These are phyloP conservation scores for Fusarium sp. DNA, from an alignment of 2,329 filamentous ascomycete species.

Conservation along the genomic window DNA sequence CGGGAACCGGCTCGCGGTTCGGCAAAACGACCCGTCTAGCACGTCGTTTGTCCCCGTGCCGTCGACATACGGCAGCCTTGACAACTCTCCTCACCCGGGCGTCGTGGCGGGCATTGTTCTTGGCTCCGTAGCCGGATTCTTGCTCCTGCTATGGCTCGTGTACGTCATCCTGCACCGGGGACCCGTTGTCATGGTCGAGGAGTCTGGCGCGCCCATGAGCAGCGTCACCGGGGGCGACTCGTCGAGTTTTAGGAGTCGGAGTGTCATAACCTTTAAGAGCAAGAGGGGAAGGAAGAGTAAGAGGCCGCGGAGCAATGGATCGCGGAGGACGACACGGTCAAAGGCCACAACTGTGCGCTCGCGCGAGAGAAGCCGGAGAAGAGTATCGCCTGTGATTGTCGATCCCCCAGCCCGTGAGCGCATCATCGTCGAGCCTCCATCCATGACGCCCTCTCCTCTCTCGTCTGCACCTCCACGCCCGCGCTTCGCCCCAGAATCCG, in stretches of 20 bases:
- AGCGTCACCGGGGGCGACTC: conserved; percentile 35
- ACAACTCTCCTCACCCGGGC: conserved; percentile 57
- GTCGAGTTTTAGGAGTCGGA: conserved; percentile 35
- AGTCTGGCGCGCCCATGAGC: conserved; percentile 35
- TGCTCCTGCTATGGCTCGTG: conserved; percentile 64
- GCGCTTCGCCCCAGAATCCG: conserved; percentile 42
- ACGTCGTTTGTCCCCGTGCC: conserved; percentile 49
- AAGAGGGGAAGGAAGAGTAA: conserved; percentile 32
- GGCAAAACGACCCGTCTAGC: conserved; percentile 33
- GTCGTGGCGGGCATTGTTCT: conserved; percentile 59
- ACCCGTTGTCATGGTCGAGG: conserved; percentile 47
- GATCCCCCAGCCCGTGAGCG: conserved; percentile 23
- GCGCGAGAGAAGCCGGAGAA: conserved; percentile 32
- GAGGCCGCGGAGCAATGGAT: conserved; percentile 26
- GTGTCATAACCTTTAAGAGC: conserved; percentile 34
- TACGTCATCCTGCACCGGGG: conserved; percentile 62
- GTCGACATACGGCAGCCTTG: conserved; percentile 49
- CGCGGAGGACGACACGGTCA: conserved; percentile 34
- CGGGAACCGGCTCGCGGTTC: conserved; percentile 32
- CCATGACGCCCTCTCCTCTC: neutral
- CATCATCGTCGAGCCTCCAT: conserved; percentile 45
- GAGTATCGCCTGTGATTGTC: conserved; percentile 36
- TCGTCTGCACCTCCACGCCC: conserved; percentile 40
- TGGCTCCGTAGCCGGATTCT: conserved; percentile 61
- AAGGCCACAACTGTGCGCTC: conserved; percentile 37